These are phyloP conservation scores for Pichia deserticola DNA, from an alignment of 805 yeast genomes.

Conservation along the genomic window DNA sequence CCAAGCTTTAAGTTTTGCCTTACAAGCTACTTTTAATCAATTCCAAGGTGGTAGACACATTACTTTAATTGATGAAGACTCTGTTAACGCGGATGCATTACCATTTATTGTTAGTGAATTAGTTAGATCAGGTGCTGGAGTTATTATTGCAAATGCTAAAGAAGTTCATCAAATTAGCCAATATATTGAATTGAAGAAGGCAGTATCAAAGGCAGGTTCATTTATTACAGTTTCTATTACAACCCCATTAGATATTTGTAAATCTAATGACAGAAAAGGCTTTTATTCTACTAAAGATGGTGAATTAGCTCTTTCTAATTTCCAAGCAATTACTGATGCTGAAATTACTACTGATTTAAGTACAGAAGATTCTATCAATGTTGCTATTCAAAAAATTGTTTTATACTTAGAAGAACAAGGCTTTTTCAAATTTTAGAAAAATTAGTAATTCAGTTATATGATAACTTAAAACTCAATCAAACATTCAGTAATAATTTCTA, in stretches of 20 bases:
- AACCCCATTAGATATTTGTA: slow-evolving; percentile 40
- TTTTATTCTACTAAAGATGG: slow-evolving; percentile 38
- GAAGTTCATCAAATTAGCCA: slow-evolving; percentile 39
- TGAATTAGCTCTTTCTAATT: slow-evolving; percentile 35
- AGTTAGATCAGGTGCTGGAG: slow-evolving; percentile 88
- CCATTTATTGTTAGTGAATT: slow-evolving; percentile 67
- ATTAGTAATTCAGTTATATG: neutral
- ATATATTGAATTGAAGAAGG: slow-evolving; percentile 35
- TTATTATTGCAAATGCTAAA: slow-evolving; percentile 52
- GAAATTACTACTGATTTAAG: slow-evolving; percentile 48
- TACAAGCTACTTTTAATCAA: slow-evolving; percentile 87
- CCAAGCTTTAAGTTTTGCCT: slow-evolving; percentile 68
- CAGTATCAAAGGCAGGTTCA: slow-evolving; percentile 41
- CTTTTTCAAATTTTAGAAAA: slow-evolving; percentile 48
- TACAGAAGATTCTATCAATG: slow-evolving; percentile 48
- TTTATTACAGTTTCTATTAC: slow-evolving; percentile 46
- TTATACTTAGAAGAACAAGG: slow-evolving; percentile 75
- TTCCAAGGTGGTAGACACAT: slow-evolving; percentile 78
- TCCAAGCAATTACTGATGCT: slow-evolving; percentile 42
- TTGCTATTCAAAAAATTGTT: slow-evolving; percentile 69
- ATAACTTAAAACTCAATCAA: too few relatives aligned
- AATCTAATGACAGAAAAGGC: slow-evolving; percentile 43
- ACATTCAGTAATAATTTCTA: too few relatives aligned
- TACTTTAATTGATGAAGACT: slow-evolving; percentile 40
- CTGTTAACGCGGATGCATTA: slow-evolving; percentile 32